phyloP scores from a whole-genome alignment of 345 rosid genomes.

The Carallia pectinifolia region DNA sequence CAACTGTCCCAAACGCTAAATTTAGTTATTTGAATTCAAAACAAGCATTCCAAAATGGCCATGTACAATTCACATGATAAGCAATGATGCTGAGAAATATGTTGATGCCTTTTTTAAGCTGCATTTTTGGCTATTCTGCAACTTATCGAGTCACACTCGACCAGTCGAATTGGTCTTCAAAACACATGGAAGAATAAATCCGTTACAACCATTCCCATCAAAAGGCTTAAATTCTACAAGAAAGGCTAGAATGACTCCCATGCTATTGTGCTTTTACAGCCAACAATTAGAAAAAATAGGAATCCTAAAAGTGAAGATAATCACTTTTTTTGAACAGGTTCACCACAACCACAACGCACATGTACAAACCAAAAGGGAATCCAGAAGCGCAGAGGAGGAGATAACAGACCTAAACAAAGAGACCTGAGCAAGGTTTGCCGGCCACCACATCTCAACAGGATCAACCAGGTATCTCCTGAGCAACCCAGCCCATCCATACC shows the following conservation, averaged over 20 bases:
- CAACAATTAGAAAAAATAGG: background rate
- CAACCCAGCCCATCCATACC: conserved; percentile 99
- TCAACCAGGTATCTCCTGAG: conserved; percentile 90
- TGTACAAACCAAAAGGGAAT: background rate
- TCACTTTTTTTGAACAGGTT: conserved; percentile 10
- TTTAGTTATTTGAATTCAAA: background rate
- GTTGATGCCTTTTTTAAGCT: background rate
- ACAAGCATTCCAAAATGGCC: background rate
- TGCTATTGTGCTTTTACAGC: background rate
- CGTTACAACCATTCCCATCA: background rate
- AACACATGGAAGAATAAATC: conserved; percentile 11
- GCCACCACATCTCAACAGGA: conserved; percentile 99
- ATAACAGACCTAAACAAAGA: conserved; percentile 77
- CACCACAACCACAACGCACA: conserved; percentile 24
- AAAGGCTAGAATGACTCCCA: background rate
- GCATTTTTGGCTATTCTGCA: background rate
- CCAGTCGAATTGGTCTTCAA: background rate
- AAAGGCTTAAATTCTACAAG: background rate
- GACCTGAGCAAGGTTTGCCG: conserved; percentile 97
- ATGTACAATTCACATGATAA: background rate
- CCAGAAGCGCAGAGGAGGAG: background rate
- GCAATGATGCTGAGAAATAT: background rate
- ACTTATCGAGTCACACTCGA: background rate
- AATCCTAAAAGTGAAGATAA: too few relatives aligned
- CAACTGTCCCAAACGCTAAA: background rate